Evolutionary conservation across 73 alveolate species (phyloP).

Genomic region (Tetrahymena borealis): DNA sequence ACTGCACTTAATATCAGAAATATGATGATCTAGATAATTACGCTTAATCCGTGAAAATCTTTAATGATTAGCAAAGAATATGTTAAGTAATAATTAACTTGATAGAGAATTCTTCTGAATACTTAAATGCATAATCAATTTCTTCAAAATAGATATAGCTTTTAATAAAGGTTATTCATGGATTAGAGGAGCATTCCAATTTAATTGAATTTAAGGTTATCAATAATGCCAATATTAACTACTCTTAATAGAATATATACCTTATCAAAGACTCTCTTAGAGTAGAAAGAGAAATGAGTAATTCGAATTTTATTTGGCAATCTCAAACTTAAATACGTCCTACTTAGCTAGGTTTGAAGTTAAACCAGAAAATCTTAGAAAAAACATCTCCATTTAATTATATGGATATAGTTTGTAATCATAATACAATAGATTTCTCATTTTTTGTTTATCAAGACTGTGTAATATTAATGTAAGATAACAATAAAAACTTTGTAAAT

Average conservation of each 20-base stretch:
- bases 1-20: not conserved
- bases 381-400: not conserved
- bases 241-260: not conserved
- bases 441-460: not conserved
- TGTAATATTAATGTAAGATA: not conserved
- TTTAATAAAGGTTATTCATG: not conserved
- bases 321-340: not conserved
- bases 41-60: not conserved
- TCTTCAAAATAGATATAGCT: not conserved
- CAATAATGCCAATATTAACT: not conserved
- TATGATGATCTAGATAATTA: not conserved
- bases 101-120: not conserved
- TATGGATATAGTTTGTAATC: not conserved
- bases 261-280: not conserved
- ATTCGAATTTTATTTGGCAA: not conserved
- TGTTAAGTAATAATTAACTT: not conserved
- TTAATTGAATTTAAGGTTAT: not conserved
- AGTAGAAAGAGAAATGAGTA: not conserved
- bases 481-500: not conserved
- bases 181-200: not conserved
- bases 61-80: not conserved
- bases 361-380: not conserved
- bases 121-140: not conserved
- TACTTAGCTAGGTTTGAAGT: not conserved
- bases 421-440: not conserved